Evolutionary conservation across 2,329 filamentous ascomycete species (phyloP).

Genomic region (Penicillium sclerotigenum): DNA sequence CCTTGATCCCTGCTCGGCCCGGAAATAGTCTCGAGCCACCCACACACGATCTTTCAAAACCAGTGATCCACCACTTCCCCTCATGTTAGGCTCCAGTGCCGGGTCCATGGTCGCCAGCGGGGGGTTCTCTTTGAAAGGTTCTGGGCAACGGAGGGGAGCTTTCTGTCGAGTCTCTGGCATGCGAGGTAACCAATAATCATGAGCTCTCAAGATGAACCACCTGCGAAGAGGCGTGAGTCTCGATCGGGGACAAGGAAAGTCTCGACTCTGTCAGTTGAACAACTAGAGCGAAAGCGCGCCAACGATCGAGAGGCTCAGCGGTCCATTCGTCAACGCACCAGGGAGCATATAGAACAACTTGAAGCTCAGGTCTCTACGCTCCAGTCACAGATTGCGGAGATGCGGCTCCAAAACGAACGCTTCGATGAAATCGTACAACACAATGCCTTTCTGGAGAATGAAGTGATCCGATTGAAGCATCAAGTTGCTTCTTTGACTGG

Average conservation of each 20-base stretch:
- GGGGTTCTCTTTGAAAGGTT: slow-evolving; percentile 6
- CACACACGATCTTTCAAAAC: slow-evolving; percentile 5
- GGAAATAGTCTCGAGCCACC: slow-evolving; percentile 12
- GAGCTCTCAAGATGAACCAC: slow-evolving; percentile 26
- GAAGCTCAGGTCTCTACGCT: slow-evolving; percentile 43
- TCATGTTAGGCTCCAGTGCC: slow-evolving; percentile 12
- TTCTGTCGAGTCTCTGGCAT: background rate
- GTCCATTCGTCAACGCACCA: slow-evolving; percentile 58
- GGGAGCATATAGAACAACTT: slow-evolving; percentile 58
- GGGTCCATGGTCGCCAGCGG: slow-evolving; percentile 15
- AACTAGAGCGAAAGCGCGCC: slow-evolving; percentile 58
- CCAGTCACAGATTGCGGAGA: slow-evolving; percentile 44
- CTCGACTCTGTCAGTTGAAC: slow-evolving; percentile 55
- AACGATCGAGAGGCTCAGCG: slow-evolving; percentile 61
- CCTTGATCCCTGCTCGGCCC: slow-evolving; percentile 13
- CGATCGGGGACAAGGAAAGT: slow-evolving; percentile 58
- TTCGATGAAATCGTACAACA: slow-evolving; percentile 52
- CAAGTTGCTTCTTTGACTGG: slow-evolving; percentile 41
- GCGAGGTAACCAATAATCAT: slow-evolving; percentile 7
- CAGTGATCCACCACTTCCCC: slow-evolving; percentile 4
- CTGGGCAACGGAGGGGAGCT: slow-evolving; percentile 7
- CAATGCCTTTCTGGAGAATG: slow-evolving; percentile 54
- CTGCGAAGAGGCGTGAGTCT: slow-evolving; percentile 41
- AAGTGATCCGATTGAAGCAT: slow-evolving; percentile 52
- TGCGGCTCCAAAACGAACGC: slow-evolving; percentile 50